phyloP scores from a whole-genome alignment of 75 land plant species.

The Adiantum capillusveneris region DNA sequence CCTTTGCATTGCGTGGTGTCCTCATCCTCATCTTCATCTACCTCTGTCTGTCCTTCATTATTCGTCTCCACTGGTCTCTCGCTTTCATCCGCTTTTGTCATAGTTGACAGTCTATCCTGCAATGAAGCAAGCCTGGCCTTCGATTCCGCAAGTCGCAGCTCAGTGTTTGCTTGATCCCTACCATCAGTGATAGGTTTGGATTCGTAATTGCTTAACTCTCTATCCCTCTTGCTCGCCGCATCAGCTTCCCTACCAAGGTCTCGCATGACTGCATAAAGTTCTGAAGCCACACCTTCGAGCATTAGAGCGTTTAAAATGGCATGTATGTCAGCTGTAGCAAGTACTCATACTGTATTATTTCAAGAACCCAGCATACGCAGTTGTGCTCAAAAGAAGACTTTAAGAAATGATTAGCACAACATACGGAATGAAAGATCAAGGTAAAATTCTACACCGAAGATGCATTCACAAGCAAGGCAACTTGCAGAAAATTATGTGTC shows the following conservation, averaged over 20 bases:
- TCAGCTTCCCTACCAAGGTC: constrained; percentile 38
- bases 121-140: constrained; percentile 70
- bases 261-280: constrained; percentile 80
- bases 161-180: constrained; percentile 11
- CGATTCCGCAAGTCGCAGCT: constrained; percentile 29
- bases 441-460: neutral
- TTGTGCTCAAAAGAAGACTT: too few species aligned
- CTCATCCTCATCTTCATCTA: constrained; percentile 54
- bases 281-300: constrained; percentile 21
- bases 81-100: constrained; percentile 27
- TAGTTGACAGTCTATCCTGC: constrained; percentile 63
- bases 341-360: too few species aligned
- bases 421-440: too few species aligned
- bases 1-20: constrained; percentile 53
- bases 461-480: neutral
- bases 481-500: neutral
- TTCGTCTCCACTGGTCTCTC: constrained; percentile 22
- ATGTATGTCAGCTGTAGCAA: too few species aligned
- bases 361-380: too few species aligned
- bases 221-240: constrained; percentile 1
- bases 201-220: neutral
- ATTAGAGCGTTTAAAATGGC: too few species aligned
- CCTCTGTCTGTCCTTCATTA: constrained; percentile 33
- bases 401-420: too few species aligned
- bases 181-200: neutral